A percentile compares a stretch with the other conserved stretches of the same genome.
Evolutionary conservation across 1,284 basidiomycete species (phyloP).

Genomic region (Irpex rosettiformis): DNA sequence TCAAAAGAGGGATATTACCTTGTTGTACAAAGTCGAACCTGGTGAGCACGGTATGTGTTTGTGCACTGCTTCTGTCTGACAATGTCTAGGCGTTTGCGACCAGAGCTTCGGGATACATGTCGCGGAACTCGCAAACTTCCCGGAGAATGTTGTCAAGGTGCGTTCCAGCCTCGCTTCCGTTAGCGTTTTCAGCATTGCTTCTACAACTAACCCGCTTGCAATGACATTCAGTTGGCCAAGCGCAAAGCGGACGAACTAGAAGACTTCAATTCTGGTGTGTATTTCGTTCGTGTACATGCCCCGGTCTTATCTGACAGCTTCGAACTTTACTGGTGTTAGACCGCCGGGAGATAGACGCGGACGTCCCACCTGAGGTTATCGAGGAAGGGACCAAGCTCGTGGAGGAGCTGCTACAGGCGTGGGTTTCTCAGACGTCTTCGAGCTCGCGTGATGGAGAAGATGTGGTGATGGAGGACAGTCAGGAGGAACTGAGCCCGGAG

Average conservation of each 20-base stretch:
- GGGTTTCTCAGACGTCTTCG: slow-evolving; percentile 45
- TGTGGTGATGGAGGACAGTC: slow-evolving; percentile 48
- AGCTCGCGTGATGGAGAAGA: slow-evolving; percentile 44
- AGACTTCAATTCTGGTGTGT: slow-evolving; percentile 72
- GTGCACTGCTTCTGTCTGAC: not conserved
- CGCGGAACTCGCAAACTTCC: slow-evolving; percentile 94
- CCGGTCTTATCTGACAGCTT: not conserved
- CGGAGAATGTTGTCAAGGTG: slow-evolving; percentile 89
- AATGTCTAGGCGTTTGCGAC: slow-evolving; percentile 70
- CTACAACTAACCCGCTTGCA: not conserved
- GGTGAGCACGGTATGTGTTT: slow-evolving; percentile 43
- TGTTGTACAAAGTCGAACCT: slow-evolving; percentile 95
- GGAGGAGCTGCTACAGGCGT: slow-evolving; percentile 76
- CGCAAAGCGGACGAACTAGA: slow-evolving; percentile 96
- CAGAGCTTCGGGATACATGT: slow-evolving; percentile 99
- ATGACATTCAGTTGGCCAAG: slow-evolving; percentile 83
- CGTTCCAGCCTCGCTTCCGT: slow-evolving; percentile 14
- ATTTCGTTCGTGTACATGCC: not conserved
- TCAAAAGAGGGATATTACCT: slow-evolving; percentile 82
- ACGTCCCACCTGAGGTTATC: slow-evolving; percentile 45
- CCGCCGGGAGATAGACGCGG: slow-evolving; percentile 4
- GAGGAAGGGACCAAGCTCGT: slow-evolving; percentile 82
- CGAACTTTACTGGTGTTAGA: not conserved
- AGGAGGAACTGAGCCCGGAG: slow-evolving; percentile 39
- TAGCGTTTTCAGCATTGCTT: not conserved